A percentile compares a stretch with the other conserved stretches of the same genome.
Evolutionary conservation across 257 asterid genomes (phyloP).

Genomic region (Nyctanthes arbortristis): DNA sequence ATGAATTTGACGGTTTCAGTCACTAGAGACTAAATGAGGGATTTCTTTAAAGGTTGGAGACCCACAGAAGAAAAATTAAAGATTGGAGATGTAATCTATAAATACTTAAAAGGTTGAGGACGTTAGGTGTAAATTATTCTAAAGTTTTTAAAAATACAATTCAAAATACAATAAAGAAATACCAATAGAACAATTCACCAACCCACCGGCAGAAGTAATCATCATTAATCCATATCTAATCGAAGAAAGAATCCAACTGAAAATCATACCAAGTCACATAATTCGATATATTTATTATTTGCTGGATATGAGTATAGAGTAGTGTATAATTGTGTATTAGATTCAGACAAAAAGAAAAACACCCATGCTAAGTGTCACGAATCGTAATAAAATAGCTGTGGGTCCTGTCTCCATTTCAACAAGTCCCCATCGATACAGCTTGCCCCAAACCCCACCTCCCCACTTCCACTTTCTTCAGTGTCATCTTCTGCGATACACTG

Average conservation of each 20-base stretch:
- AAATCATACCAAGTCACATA: slow-evolving; percentile 10
- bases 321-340: slow-evolving; percentile 1
- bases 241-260: slow-evolving; percentile 21
- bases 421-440: slow-evolving; percentile 69
- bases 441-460: slow-evolving; percentile 26
- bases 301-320: background rate
- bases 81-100: too few relatives aligned
- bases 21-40: too few relatives aligned
- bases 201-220: slow-evolving; percentile 26
- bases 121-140: too few relatives aligned
- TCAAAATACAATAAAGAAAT: background rate
- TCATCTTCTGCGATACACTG: slow-evolving; percentile 16
- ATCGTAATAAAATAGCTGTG: slow-evolving; percentile 18
- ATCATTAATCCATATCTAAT: slow-evolving; percentile 24
- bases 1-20: too few relatives aligned
- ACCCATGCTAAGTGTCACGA: slow-evolving; percentile 10
- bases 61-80: too few relatives aligned
- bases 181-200: slow-evolving; percentile 12
- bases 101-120: too few relatives aligned
- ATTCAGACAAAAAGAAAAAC: slow-evolving; percentile 23
- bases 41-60: too few relatives aligned
- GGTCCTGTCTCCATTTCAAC: slow-evolving; percentile 37
- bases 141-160: too few relatives aligned
- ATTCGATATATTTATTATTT: background rate
- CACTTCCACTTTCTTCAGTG: slow-evolving; percentile 22